Conservation (phyloP, 192 early-diverging fungal genomes). For the Radiomyces spectabilis region DNA sequence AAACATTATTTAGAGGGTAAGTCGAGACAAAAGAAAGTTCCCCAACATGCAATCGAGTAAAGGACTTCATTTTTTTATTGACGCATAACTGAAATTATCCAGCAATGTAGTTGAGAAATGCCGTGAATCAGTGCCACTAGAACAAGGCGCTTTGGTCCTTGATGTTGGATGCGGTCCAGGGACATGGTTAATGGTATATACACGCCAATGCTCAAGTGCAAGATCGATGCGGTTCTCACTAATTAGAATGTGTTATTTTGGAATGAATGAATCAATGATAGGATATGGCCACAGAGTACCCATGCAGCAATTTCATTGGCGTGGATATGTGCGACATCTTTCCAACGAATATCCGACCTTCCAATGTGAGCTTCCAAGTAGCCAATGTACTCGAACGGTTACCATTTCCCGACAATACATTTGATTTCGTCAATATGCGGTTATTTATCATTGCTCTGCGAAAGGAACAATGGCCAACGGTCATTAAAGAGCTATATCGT, state of each 20-base stretch:
- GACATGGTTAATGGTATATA: slow-evolving; percentile 14
- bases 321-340: slow-evolving; percentile 16
- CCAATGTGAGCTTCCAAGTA: slow-evolving; percentile 12
- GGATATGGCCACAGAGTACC: slow-evolving; percentile 17
- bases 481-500: slow-evolving; percentile 2
- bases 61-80: neutral
- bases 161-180: slow-evolving; percentile 22
- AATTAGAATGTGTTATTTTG: no score
- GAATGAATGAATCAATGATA: neutral
- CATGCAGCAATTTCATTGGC: slow-evolving; percentile 6
- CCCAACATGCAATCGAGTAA: neutral
- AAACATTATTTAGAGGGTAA: slow-evolving; percentile 14
- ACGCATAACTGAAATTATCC: neutral
- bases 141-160: slow-evolving; percentile 9
- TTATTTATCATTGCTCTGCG: slow-evolving; percentile 2
- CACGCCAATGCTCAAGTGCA: neutral
- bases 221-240: no score
- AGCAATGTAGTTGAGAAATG: neutral
- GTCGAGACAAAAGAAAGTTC: neutral
- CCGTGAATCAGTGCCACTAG: neutral
- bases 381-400: slow-evolving; percentile 16
- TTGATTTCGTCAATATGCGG: slow-evolving; percentile 21
- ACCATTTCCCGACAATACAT: slow-evolving; percentile 17
- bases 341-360: slow-evolving; percentile 2
- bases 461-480: slow-evolving; percentile 4